Evolutionary conservation across 2,329 filamentous ascomycete species (phyloP), one percentile per base, ranked within the genome.

Genomic region (Thelonectria discophora): DNA sequence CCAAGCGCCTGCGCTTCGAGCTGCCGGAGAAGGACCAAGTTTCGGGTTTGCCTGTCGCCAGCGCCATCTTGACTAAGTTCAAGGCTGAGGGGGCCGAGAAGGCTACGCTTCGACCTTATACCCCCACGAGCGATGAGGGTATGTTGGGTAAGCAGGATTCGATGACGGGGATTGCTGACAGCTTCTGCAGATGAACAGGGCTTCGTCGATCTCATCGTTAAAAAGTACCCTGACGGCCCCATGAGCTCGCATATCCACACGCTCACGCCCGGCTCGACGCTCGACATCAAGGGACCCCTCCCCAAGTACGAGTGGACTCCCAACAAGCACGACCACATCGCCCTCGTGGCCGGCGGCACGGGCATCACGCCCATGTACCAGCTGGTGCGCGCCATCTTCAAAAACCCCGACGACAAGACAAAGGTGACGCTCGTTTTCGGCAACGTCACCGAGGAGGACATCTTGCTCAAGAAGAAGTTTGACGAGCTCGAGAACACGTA

Each of bases 351-450:
- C n/a, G 95, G 95, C 72, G 95, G 95, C 67, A 97, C 95, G 8
- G 95, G 95, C 64, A 97, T 99, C 78, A 95, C 95, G 11, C 95
- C 95, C 70, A 97, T 98, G 94, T 98, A 92, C 85, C 95, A 99
- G 84, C 88, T 99, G 47, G 84, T 88, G 67, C 92, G 92, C 65
- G 86, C 89, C 75, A 97, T 99, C 81, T 97, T 98, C 88, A 92
- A 90, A 80, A 97, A 97, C 86, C 93, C 94, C 63, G 87, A 92
- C 45, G 95, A 99, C 82, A 94, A 95, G 87, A 99, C 95, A 72
- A 97, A 97, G 84, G 93, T 99, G 43, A 98, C 94, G 6, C 88
- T 99, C 32, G 86, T 99, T 39, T 97, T 94, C 75, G 95, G 93
- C 69, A 99, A 98, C 82, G 81, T 97, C 62, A 83, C 82, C 24